Base-by-base conservation (phyloP, 2,329 filamentous ascomycete species). In the Thielaviopsis ethacetica region DNA sequence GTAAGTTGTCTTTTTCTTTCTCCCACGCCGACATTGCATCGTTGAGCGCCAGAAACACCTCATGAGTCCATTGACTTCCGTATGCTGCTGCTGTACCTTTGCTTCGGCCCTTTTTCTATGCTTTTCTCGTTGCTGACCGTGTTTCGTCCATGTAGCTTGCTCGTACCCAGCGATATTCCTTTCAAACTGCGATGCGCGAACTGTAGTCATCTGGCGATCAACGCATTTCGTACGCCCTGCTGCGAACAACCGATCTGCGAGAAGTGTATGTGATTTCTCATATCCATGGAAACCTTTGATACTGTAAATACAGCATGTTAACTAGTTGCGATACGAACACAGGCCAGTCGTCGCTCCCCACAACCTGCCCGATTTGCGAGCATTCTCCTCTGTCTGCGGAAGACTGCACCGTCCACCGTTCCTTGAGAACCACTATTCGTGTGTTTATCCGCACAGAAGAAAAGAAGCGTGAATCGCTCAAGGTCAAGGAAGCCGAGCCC, bases 201-300 rank as follows among this genome's bases (percentile, higher is more conserved):
- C 65, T 98, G 93, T 73, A 93, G 86, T 73, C 90, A 88, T 70
- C 78, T 97, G 61, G 91, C 90, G 30, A 76, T 95, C 63, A 94
- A 96, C 69, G 88, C 91, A 9, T 95, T 89, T 70, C 87, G 91
- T 63, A 77, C 96, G 27, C 88, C 91, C 1, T 98, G 93, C 72
- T 98, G 93, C 71, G 93, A 96, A 68, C 91, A 95, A 68, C 85
- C 87, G 49, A 95, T 97, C 61, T 97, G 93, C 76, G 86, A 91
- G 68, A 79, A 76, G 64, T 98, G 93, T 96, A 75, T 67, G 84
- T 71, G 44, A 55, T 54, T 19, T 5, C 9, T 12, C 51, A 53
- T 19, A 9, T 4, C 10, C 7, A 34, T 34, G 10, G 30, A 9
- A 12, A 22, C 38, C 41, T 62, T 58, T 65, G 63, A 10, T 9